Evolutionary conservation across 495 filamentous ascomycete genomes (phyloP).

Genomic region (Lentithecium fluviatile): DNA sequence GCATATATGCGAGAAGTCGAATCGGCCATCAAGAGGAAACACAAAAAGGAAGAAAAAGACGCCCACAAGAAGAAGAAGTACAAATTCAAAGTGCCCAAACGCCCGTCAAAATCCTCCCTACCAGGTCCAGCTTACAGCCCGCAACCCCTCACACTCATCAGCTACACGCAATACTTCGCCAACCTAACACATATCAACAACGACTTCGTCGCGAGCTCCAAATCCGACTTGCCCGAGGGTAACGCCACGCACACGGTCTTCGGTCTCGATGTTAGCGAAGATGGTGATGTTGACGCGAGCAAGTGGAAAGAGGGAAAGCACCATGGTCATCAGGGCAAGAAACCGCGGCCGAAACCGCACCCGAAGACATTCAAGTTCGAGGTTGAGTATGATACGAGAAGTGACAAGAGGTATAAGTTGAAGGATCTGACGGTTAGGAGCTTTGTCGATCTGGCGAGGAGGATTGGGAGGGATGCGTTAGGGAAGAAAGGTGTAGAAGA

Average conservation of each 20-base stretch:
- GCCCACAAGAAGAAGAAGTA: slow-evolving; percentile 53
- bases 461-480: slow-evolving; percentile 60
- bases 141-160: slow-evolving; percentile 71
- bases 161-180: slow-evolving; percentile 88
- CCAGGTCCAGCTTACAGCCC: slow-evolving; percentile 92
- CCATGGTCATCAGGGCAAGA: slow-evolving; percentile 36
- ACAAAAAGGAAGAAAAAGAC: slow-evolving; percentile 22
- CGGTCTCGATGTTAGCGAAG: slow-evolving; percentile 9
- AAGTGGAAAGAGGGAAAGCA: slow-evolving; percentile 59
- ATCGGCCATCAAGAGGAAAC: slow-evolving; percentile 7
- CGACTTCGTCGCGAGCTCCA: slow-evolving; percentile 43
- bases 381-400: slow-evolving; percentile 80
- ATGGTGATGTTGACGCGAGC: slow-evolving; percentile 45
- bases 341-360: slow-evolving; percentile 47
- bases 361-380: slow-evolving; percentile 70
- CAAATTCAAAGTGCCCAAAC: slow-evolving; percentile 62
- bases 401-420: slow-evolving; percentile 72
- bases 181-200: slow-evolving; percentile 89
- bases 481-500: slow-evolving; percentile 37
- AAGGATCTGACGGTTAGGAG: slow-evolving; percentile 82
- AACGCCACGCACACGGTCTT: background rate
- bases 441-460: slow-evolving; percentile 71
- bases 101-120: slow-evolving; percentile 68
- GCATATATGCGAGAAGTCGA: slow-evolving; percentile 7
- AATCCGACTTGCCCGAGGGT: background rate